Base-by-base conservation (phyloP, 805 yeast species). In the Candida maltosa region DNA sequence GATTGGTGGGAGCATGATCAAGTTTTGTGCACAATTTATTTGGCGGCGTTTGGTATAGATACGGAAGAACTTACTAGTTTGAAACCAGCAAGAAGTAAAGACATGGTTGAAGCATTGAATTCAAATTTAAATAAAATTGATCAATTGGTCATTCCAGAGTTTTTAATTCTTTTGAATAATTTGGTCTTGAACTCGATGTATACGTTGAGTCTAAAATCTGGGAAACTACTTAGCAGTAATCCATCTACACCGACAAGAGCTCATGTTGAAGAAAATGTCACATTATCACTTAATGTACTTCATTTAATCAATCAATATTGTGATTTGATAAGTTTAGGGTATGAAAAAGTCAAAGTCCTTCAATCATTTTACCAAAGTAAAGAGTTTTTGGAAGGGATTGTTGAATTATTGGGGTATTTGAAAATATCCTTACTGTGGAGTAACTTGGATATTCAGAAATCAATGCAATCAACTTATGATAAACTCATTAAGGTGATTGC, bases 1-100 rank as follows among this genome's bases (percentile, higher is more conserved):
- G 49, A 56, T 29, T 67, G 73, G 67, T 76, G 81, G 78, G 41
- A 48, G 16, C 69, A 74, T 44, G 67, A 70, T 39, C 66, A 67
- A 26, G 51, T 79, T 4, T 46, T 69, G 8, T 48, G 69, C 22
- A 45, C 62, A 7, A 44, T 75, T 9, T 62, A 74, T 46, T 49
- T 70, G 34, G 70, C 76, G 5, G 60, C 71, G 11, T 65, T 76
- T 61, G 76, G 78, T 1, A 51, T 63, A 11, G 64, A 59, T 29
- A 15, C 32, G 4, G 37, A 32, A 12, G 40, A 32, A 7, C 27
- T 23, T n/a, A 11, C 19, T 25, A 19, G 25, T 20, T 14, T 34
- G 10, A 14, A n/a, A 4, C 10, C 16, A 5, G 3, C 25, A 10
- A n/a, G 33, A 17, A 20, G 34, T 16, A 27, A 46, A 45, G 37